phyloP scores from a whole-genome alignment of 768 basidiomycete species.

The Boletus pseudopeckii region DNA sequence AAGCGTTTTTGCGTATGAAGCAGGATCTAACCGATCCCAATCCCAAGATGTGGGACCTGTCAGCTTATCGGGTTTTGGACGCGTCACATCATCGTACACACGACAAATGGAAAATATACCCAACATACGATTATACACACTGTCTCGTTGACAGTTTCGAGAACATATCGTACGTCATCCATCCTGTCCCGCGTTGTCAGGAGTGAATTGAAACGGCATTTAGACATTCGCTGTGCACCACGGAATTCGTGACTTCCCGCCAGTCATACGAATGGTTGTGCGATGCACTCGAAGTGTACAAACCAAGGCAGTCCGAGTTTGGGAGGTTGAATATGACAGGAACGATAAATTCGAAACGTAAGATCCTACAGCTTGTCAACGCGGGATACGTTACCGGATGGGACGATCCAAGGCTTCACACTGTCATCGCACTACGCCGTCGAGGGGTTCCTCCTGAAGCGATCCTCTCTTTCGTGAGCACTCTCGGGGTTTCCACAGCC shows the following conservation, averaged over 20 bases:
- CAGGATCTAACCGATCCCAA: slow-evolving; percentile 90
- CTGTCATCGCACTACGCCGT: slow-evolving; percentile 90
- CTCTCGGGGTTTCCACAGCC: slow-evolving; percentile 89
- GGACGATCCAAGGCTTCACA: slow-evolving; percentile 98
- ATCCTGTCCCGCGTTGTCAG: background rate
- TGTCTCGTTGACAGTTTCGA: slow-evolving; percentile 98
- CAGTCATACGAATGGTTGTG: slow-evolving; percentile 99
- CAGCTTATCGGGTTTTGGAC: slow-evolving; percentile 91
- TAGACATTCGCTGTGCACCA: slow-evolving; percentile 96
- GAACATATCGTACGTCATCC: slow-evolving; percentile 85
- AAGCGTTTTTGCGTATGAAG: slow-evolving; percentile 96
- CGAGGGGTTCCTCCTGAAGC: slow-evolving; percentile 97
- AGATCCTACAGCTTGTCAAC: slow-evolving; percentile 84
- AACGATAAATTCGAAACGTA: slow-evolving; percentile 95
- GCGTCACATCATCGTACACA: slow-evolving; percentile 91
- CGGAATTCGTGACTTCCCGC: slow-evolving; percentile 92
- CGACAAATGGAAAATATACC: slow-evolving; percentile 95
- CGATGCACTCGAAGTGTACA: slow-evolving; percentile 95
- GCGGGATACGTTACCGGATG: slow-evolving; percentile 83
- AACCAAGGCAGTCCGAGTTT: slow-evolving; percentile 95
- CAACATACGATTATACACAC: slow-evolving; percentile 98
- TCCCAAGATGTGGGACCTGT: slow-evolving; percentile 99
- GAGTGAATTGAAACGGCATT: background rate
- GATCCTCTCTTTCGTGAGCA: slow-evolving; percentile 87
- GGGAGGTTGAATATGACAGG: slow-evolving; percentile 91